Base-by-base conservation (phyloP, 1,139 yeast genomes). In the Yamadazyma mexicana region DNA sequence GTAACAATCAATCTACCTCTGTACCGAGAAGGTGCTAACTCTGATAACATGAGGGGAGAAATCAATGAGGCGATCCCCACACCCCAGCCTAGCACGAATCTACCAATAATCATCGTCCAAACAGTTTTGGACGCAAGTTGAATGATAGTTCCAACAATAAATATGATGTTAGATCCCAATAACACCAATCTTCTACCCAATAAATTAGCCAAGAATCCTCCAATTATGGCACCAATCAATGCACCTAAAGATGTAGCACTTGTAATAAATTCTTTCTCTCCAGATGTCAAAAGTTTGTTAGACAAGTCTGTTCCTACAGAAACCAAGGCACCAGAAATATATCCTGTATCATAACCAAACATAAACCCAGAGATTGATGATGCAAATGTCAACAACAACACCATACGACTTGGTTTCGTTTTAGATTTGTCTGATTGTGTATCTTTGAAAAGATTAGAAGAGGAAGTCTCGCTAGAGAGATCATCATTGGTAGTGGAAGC, bases 161-260 rank as follows among this genome's bases (percentile, higher is more conserved):
- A 88, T 54, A 91, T 67, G 5, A 84, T 59, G 55, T 89, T 91
- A 18, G 96, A 88, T 31, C 82, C 79, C 69, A 89, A 75, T 35
- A 91, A 73, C 38, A 87, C 85, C 40, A 82, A 80, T 58, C 85
- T 88, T 53, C 98, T 77, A 33, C 98, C 98, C 46, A 85, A 64
- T 33, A 77, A 56, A 57, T 91, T 96, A 32, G 96, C 96, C 35
- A 79, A 61, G 1, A 83, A 61, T 34, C 98, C 97, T 2, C 96
- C 92, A 25, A 79, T 47, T 9, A 84, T 45, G 3, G 96, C 83
- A 4, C 95, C 87, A 25, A 88, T 66, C 36, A 91, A 68, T 2
- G 98, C 98, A 41, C 98, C 98, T 24, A 91, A 69, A 1, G 97
- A 87, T 0, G 97, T 89, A 8, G 97, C 96, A n/a, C 96, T 84